Evolutionary conservation across 1,284 basidiomycete species (phyloP).

Genomic region (Cryptococcus wingfieldii): DNA sequence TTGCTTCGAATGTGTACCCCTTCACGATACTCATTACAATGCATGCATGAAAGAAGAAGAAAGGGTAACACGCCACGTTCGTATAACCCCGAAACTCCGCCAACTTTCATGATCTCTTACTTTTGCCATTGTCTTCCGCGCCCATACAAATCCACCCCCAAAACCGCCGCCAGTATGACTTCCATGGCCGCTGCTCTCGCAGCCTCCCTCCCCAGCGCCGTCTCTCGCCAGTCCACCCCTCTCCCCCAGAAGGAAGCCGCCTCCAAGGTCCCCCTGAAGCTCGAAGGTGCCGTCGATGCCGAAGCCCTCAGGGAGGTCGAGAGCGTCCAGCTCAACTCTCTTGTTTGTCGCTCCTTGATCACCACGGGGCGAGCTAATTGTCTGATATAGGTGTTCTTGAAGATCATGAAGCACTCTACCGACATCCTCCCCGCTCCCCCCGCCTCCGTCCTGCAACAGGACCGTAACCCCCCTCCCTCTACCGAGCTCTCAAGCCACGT

Average conservation of each 20-base stretch:
- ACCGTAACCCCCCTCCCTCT: conserved; percentile 42
- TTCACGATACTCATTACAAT: too few relatives aligned
- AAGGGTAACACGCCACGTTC: neutral
- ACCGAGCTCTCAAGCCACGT: conserved; percentile 46
- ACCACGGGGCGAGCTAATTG: neutral
- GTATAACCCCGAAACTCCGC: neutral
- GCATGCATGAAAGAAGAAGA: neutral
- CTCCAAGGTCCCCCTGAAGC: conserved; percentile 71
- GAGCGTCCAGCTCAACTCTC: conserved; percentile 72
- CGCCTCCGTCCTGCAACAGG: conserved; percentile 29
- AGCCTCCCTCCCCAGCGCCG: conserved; percentile 65
- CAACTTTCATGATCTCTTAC: neutral
- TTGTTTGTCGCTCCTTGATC: conserved; percentile 57
- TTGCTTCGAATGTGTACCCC: too few relatives aligned
- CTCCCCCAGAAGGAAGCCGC: conserved; percentile 54
- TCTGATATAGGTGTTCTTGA: conserved; percentile 69
- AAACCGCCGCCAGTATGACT: conserved; percentile 34
- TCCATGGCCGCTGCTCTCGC: conserved; percentile 83
- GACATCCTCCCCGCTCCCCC: conserved; percentile 45
- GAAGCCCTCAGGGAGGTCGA: conserved; percentile 78
- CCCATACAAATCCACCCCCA: neutral
- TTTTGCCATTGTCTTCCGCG: neutral
- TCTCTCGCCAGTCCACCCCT: conserved; percentile 57
- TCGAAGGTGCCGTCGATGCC: conserved; percentile 84
- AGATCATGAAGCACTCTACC: conserved; percentile 73